phyloP scores from a whole-genome alignment of 2,329 filamentous ascomycete species.

The Diaporthe sp. region DNA sequence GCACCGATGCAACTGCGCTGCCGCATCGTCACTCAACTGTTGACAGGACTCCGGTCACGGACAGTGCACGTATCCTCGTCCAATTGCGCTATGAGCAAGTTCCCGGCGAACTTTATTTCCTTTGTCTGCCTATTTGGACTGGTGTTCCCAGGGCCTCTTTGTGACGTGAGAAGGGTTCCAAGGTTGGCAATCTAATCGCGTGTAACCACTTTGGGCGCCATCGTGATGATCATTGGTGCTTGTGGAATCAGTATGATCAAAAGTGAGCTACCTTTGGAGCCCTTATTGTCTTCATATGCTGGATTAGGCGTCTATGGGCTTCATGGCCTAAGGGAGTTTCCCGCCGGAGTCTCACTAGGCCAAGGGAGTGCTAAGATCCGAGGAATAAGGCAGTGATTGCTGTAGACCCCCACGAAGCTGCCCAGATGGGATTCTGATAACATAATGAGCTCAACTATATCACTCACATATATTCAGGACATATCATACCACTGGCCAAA shows the following conservation, averaged over 20 bases:
- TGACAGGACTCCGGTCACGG: not conserved
- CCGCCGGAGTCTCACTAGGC: not conserved
- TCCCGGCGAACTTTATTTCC: not conserved
- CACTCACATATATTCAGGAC: not conserved
- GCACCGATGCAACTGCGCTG: not conserved
- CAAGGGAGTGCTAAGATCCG: slow-evolving; percentile 8
- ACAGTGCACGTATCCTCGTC: not conserved
- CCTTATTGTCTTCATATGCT: not conserved
- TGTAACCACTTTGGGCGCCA: not conserved
- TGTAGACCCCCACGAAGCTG: slow-evolving; percentile 5
- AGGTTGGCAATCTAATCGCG: not conserved
- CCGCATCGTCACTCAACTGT: not conserved
- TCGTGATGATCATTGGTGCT: not conserved
- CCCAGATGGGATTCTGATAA: not conserved
- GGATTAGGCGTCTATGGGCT: not conserved
- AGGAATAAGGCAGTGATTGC: slow-evolving; percentile 4
- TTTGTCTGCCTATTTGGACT: not conserved
- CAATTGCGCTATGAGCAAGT: not conserved
- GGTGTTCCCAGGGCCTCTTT: not conserved
- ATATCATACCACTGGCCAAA: too few relatives aligned
- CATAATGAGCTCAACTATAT: slow-evolving; percentile 10
- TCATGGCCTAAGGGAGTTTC: not conserved
- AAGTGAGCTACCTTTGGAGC: not conserved
- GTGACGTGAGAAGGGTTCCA: not conserved
- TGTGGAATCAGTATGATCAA: not conserved